These are phyloP conservation scores for Alternaria hordeiaustralica DNA, from an alignment of 2,329 filamentous ascomycete species.

Conservation along the genomic window DNA sequence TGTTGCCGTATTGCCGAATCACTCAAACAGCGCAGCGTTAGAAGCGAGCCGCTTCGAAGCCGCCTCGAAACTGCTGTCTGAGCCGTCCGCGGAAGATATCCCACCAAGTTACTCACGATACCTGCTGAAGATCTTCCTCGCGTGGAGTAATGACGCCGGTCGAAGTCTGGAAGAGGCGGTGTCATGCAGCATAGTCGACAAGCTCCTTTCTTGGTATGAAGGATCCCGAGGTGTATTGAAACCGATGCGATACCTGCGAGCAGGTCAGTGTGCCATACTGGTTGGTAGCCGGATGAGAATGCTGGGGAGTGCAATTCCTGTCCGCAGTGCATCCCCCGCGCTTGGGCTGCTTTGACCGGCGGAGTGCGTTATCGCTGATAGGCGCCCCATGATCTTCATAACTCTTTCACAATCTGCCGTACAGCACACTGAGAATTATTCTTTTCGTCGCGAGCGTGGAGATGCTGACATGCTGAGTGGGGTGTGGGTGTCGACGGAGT, in stretches of 20 bases:
- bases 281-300: background rate
- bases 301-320: background rate
- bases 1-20: background rate
- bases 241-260: background rate
- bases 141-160: background rate
- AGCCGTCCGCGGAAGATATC: background rate
- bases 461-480: background rate
- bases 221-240: background rate
- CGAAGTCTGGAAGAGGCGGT: background rate
- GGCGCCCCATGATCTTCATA: background rate
- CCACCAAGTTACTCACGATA: background rate
- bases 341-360: background rate
- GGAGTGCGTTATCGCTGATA: background rate
- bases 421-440: background rate
- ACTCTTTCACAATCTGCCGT: background rate
- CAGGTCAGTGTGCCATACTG: background rate
- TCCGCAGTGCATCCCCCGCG: background rate
- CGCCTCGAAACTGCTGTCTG: background rate
- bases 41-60: background rate
- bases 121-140: background rate
- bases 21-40: background rate
- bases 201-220: background rate
- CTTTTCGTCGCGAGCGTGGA: background rate
- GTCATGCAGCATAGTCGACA: background rate
- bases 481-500: background rate